Evolutionary conservation across 1,284 basidiomycete species (phyloP).

Genomic region (Sporisorium iseilematis-ciliati): DNA sequence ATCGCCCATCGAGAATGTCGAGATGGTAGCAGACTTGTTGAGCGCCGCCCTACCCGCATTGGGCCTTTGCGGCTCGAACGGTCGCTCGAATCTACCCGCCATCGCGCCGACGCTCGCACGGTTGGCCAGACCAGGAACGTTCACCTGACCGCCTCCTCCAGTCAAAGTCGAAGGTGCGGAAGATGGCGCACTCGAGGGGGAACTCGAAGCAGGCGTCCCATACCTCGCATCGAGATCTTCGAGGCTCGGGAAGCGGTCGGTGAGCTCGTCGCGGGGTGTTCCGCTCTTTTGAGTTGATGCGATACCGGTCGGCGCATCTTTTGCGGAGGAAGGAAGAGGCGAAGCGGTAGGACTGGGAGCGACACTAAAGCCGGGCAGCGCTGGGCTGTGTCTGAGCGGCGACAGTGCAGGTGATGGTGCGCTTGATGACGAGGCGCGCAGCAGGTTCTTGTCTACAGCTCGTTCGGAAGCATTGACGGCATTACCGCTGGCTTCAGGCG

Average conservation of each 20-base stretch:
- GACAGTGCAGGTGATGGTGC: conserved; percentile 39
- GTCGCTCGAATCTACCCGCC: conserved; percentile 50
- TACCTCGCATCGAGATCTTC: conserved; percentile 58
- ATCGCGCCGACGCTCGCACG: conserved; percentile 51
- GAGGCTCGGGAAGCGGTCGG: conserved; percentile 55
- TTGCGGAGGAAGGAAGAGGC: conserved; percentile 19
- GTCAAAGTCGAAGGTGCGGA: conserved; percentile 16
- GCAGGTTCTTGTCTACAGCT: conserved; percentile 32
- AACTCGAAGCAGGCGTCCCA: conserved; percentile 9
- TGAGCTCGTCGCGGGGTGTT: conserved; percentile 33
- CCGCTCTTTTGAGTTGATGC: conserved; percentile 4
- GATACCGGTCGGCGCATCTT: conserved; percentile 7
- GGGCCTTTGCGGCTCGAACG: conserved; percentile 27
- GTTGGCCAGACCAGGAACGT: conserved; percentile 42
- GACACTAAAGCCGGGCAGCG: conserved; percentile 53
- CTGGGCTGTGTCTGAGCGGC: conserved; percentile 51
- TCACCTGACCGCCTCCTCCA: conserved; percentile 9
- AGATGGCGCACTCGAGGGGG: conserved; percentile 9
- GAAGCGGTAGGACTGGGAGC: conserved; percentile 36
- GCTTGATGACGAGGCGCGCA: conserved; percentile 28
- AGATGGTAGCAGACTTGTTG: conserved; percentile 30
- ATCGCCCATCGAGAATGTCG: conserved; percentile 12
- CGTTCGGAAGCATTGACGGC: conserved; percentile 11
- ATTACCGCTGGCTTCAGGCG: conserved; percentile 22
- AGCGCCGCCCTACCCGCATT: conserved; percentile 11